Evolutionary conservation across 805 yeast species (phyloP), one percentile per base, ranked within the genome.

Genomic region (Candida sakaeoensis): DNA sequence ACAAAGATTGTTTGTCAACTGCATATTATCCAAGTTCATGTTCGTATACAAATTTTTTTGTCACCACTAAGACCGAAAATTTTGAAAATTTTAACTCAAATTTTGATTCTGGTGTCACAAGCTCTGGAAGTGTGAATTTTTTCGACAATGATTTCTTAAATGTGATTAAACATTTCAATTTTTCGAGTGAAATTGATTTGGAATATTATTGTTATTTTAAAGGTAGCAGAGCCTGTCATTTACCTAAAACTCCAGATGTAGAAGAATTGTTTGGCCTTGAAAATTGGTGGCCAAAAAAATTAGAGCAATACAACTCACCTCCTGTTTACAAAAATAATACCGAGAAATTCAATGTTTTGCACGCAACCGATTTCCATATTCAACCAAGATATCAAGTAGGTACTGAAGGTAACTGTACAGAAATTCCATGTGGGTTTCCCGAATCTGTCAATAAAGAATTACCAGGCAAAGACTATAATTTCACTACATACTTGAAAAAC

Each of bases 341-440:
- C 16, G 55, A 70, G 43, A 66, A 69, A 3, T 76, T 80, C 57
- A 77, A 79, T 43, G 86, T 80, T 6, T 62, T 82, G 44, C 89
- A 82, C 48, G 49, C 82, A 26, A 72, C 82, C 12, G 88, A 82
- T 53, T 77, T 81, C 60, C 89, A 82, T 57, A 58, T 79, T 35
- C 76, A 80, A 52, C 57, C 74, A 39, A 74, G 75, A 45, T 78
- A 74, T 55, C 54, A 65, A 15, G 61, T 75, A 10, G 83, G 82
- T 22, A 55, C 74, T 8, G 84, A 78, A 53, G 74, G 73, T 14
- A 77, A 78, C 49, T 77, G 83, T 55, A 57, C 76, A 57, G 39
- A 62, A 42, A 44, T 62, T 55, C 70, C 79, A 72, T 82, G 89
- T 56, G 81, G 89, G 55, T 68, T 79, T 18, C 73, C 78, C 0